Percentiles rank a stretch among this genome's conserved stretches.
These are phyloP conservation scores for Microdochium nivale DNA, from an alignment of 2,329 filamentous ascomycete genomes.

Conservation along the genomic window DNA sequence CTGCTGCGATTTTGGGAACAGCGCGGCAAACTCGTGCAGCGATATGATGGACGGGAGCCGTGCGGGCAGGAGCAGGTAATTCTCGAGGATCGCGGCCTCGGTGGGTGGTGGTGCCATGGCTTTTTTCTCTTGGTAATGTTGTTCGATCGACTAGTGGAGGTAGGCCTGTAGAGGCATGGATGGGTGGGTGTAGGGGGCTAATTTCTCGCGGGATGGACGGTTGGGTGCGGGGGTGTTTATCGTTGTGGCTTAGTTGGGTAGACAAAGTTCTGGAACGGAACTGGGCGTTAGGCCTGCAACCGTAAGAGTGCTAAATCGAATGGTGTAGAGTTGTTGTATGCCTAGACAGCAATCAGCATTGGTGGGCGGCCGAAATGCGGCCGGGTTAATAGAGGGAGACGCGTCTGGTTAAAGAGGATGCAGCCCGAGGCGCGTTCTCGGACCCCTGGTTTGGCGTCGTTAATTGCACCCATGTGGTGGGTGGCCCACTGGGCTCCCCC, in stretches of 20 bases:
- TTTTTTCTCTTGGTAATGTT: neutral
- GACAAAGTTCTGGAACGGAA: too few relatives aligned
- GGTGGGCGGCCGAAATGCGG: neutral
- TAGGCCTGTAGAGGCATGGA: neutral
- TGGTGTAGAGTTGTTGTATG: too few relatives aligned
- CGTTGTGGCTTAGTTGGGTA: too few relatives aligned
- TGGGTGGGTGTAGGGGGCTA: neutral
- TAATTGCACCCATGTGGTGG: neutral
- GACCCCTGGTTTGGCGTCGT: neutral
- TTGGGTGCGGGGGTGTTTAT: too few relatives aligned
- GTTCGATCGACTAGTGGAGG: neutral
- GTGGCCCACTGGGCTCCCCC: neutral
- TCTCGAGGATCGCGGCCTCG: constrained; percentile 65
- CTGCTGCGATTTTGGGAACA: constrained; percentile 64
- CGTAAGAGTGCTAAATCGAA: too few relatives aligned
- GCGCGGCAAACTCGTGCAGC: constrained; percentile 63
- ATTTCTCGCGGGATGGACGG: too few relatives aligned
- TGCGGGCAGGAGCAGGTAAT: constrained; percentile 71
- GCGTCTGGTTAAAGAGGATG: neutral
- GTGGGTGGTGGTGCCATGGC: constrained; percentile 65
- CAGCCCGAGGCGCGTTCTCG: neutral
- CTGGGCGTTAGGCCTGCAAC: too few relatives aligned
- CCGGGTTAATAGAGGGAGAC: neutral
- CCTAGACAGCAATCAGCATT: neutral
- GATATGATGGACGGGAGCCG: constrained; percentile 66